These are phyloP conservation scores for Adansonia digitata DNA, from an alignment of 345 rosid species.

Conservation along the genomic window DNA sequence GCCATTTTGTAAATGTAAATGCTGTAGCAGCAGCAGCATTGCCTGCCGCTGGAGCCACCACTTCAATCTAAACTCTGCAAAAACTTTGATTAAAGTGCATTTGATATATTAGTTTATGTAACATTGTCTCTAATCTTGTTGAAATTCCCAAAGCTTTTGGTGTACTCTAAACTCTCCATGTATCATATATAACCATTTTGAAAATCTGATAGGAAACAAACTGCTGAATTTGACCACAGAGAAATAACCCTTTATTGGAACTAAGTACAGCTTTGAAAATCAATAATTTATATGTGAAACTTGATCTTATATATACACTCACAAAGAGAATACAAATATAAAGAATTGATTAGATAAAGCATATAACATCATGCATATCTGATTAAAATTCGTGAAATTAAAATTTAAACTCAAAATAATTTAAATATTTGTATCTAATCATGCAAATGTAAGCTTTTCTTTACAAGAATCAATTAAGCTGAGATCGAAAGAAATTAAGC, in stretches of 20 bases:
- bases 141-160: slow-evolving; percentile 24
- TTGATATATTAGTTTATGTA: slow-evolving; percentile 7
- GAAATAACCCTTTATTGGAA: not conserved
- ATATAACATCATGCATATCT: no score
- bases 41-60: slow-evolving; percentile 4
- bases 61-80: slow-evolving; percentile 17
- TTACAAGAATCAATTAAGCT: not conserved
- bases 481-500: not conserved
- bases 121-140: not conserved
- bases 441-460: no score
- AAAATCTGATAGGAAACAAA: slow-evolving; percentile 5
- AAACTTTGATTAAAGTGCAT: slow-evolving; percentile 20
- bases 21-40: not conserved
- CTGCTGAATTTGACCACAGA: not conserved
- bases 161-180: slow-evolving; percentile 17
- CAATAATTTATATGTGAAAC: not conserved
- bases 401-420: no score
- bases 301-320: not conserved
- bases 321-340: not conserved
- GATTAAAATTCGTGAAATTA: no score
- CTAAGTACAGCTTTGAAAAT: not conserved
- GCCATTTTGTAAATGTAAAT: not conserved
- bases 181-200: not conserved
- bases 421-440: no score
- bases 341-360: not conserved